Conservation (phyloP, 441 rosid genomes). For the Pelargonium citronellum region DNA sequence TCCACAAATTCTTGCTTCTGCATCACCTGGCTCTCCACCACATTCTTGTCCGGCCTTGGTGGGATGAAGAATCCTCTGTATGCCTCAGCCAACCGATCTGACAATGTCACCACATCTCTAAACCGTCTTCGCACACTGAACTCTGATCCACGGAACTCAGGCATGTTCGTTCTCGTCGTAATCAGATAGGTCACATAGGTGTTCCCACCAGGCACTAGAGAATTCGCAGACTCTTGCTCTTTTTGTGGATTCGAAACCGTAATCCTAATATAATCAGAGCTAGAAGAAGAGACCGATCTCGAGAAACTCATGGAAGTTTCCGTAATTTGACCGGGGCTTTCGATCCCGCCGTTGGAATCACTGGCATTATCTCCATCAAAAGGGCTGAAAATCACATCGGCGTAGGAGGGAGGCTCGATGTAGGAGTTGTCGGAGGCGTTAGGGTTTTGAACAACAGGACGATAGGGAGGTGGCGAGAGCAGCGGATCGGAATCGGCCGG, state of each 20-base stretch:
- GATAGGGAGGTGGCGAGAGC: slow-evolving; percentile 37
- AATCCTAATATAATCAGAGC: slow-evolving; percentile 50
- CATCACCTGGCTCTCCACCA: slow-evolving; percentile 86
- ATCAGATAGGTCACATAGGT: slow-evolving; percentile 59
- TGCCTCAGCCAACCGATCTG: slow-evolving; percentile 69
- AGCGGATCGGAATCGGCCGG: slow-evolving; percentile 69
- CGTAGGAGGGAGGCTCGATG: slow-evolving; percentile 76
- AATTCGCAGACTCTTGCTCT: slow-evolving; percentile 62
- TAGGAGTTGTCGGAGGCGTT: slow-evolving; percentile 38
- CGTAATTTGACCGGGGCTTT: slow-evolving; percentile 30
- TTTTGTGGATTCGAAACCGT: slow-evolving; percentile 77
- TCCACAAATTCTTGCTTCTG: slow-evolving; percentile 87
- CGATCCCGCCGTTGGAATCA: slow-evolving; percentile 46
- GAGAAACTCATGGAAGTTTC: slow-evolving; percentile 39
- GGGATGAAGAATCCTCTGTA: slow-evolving; percentile 72
- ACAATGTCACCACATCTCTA: slow-evolving; percentile 62
- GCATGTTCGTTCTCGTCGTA: slow-evolving; percentile 66
- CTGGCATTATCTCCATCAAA: slow-evolving; percentile 45
- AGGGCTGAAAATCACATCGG: slow-evolving; percentile 68
- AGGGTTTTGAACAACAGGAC: slow-evolving; percentile 29
- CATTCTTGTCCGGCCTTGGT: slow-evolving; percentile 77
- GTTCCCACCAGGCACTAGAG: slow-evolving; percentile 73
- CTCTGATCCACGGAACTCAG: slow-evolving; percentile 52
- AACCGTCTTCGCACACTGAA: slow-evolving; percentile 71
- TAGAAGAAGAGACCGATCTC: slow-evolving; percentile 42